These are phyloP conservation scores for Globisporangium carolinianum DNA, from an alignment of 352 stramenopile species.

Conservation along the genomic window DNA sequence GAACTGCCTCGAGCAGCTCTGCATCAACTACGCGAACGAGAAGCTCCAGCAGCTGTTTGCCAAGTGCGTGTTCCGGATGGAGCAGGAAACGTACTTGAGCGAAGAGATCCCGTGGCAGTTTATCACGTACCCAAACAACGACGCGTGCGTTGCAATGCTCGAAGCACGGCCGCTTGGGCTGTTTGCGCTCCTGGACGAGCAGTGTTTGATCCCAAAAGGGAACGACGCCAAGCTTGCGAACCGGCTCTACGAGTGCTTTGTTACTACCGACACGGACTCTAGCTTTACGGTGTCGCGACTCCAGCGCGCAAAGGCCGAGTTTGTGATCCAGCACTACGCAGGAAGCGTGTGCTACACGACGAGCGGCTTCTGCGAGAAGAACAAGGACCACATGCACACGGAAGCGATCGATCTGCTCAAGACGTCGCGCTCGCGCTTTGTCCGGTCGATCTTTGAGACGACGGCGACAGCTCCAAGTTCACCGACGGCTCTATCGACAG, in stretches of 20 bases:
- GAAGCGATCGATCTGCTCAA: constrained; percentile 70
- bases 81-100: constrained; percentile 77
- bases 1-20: constrained; percentile 90
- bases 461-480: background rate
- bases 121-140: constrained; percentile 85
- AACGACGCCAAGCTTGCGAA: constrained; percentile 82
- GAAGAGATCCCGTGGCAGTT: constrained; percentile 88
- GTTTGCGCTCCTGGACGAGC: constrained; percentile 80
- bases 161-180: constrained; percentile 72
- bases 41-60: constrained; percentile 85
- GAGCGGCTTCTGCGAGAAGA: constrained; percentile 83
- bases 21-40: constrained; percentile 88
- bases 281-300: constrained; percentile 68
- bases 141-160: constrained; percentile 67
- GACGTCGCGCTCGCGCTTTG: constrained; percentile 56
- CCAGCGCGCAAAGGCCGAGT: constrained; percentile 73
- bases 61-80: constrained; percentile 78
- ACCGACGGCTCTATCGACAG: too few relatives aligned
- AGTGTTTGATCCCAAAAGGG: constrained; percentile 76
- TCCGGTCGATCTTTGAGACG: constrained; percentile 63
- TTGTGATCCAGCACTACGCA: constrained; percentile 86
- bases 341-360: constrained; percentile 79
- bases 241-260: constrained; percentile 69
- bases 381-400: constrained; percentile 86
- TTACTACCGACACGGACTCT: constrained; percentile 29